Evolutionary conservation across 371 early-diverging fungal genomes (phyloP).

Genomic region (Globomyces sp.): DNA sequence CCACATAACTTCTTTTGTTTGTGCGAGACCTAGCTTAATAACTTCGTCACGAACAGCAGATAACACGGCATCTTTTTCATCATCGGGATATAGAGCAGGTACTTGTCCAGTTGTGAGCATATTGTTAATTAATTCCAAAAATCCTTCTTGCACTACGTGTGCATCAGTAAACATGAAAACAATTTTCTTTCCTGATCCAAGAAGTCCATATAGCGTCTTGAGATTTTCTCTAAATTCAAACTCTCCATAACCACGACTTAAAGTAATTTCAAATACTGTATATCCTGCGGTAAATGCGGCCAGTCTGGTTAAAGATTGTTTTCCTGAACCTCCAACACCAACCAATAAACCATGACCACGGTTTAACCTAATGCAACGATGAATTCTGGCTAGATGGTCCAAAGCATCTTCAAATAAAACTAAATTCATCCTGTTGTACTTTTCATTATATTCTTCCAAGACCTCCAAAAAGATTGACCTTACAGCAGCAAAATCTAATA

Average conservation of each 20-base stretch:
- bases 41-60: constrained; percentile 52
- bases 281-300: constrained; percentile 60
- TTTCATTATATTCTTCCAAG: constrained; percentile 57
- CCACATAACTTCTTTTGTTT: constrained; percentile 54
- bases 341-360: constrained; percentile 57
- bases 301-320: constrained; percentile 55
- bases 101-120: constrained; percentile 62
- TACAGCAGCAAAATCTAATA: constrained; percentile 58
- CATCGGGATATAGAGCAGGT: constrained; percentile 58
- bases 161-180: constrained; percentile 63
- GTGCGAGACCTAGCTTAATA: constrained; percentile 43
- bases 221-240: constrained; percentile 54
- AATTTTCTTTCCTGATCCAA: constrained; percentile 50
- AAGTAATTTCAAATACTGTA: constrained; percentile 52
- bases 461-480: constrained; percentile 57
- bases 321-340: constrained; percentile 62
- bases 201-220: constrained; percentile 47
- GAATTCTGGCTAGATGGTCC: constrained; percentile 57
- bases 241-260: constrained; percentile 58
- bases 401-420: constrained; percentile 65
- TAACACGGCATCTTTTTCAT: constrained; percentile 56
- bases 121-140: constrained; percentile 60
- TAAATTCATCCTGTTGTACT: constrained; percentile 55
- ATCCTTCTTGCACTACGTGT: constrained; percentile 60
- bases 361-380: constrained; percentile 53